These are phyloP conservation scores for Eragrostis tef DNA, from an alignment of 202 grass and related monocot species.

Conservation along the genomic window DNA sequence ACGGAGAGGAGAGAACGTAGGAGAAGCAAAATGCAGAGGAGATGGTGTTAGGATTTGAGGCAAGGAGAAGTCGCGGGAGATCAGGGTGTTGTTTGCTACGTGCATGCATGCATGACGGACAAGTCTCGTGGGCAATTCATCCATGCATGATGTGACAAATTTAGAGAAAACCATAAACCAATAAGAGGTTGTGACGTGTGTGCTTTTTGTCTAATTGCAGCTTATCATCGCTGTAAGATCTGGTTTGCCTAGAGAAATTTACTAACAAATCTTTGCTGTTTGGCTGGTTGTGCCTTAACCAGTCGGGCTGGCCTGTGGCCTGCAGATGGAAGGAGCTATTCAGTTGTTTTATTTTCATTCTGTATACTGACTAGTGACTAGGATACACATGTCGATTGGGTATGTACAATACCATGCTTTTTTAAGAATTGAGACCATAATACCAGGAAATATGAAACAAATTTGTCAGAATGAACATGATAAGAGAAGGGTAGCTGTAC, in stretches of 20 bases:
- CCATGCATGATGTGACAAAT: slow-evolving; percentile 39
- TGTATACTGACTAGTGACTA: not conserved
- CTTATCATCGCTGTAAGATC: slow-evolving; percentile 16
- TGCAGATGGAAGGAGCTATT: not conserved
- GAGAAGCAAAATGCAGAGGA: slow-evolving; percentile 28
- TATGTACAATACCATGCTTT: not conserved
- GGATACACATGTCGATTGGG: not conserved
- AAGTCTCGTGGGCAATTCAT: not conserved
- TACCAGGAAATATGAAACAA: not conserved
- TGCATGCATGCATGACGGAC: slow-evolving; percentile 30
- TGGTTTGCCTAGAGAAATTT: not conserved
- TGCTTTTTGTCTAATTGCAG: slow-evolving; percentile 10
- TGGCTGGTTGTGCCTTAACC: not conserved
- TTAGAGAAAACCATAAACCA: slow-evolving; percentile 48
- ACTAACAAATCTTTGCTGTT: not conserved
- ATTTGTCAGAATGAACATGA: not conserved
- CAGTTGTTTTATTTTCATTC: not conserved
- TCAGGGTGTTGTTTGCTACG: slow-evolving; percentile 25
- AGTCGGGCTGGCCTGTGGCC: not conserved
- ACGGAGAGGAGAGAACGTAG: slow-evolving; percentile 45
- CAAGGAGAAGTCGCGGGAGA: slow-evolving; percentile 29
- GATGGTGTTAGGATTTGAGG: slow-evolving; percentile 14
- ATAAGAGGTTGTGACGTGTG: slow-evolving; percentile 20
- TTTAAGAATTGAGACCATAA: not conserved
- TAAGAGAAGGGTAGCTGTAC: not conserved